A percentile compares a stretch with the other conserved stretches of the same genome.
Conservation (phyloP, 1,139 yeast genomes). For the Yamadazyma kanchanaburiensis region DNA sequence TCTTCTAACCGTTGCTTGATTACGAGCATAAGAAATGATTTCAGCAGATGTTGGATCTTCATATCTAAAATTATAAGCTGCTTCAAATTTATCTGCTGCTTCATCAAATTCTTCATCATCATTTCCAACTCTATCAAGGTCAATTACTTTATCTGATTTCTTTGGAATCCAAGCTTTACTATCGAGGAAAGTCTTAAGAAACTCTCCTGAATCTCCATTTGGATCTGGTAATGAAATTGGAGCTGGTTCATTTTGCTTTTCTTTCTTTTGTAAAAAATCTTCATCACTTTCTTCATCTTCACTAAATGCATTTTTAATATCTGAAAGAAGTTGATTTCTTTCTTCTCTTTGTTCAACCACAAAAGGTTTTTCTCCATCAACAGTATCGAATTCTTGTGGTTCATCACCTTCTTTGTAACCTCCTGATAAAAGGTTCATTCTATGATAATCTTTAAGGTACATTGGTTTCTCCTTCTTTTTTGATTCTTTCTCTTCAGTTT, state of each 20-base stretch:
- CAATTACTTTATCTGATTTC: conserved; percentile 48
- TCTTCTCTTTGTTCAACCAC: conserved; percentile 76
- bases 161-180: conserved; percentile 88
- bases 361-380: conserved; percentile 62
- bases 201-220: conserved; percentile 56
- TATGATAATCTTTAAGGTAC: conserved; percentile 87
- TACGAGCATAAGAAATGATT: conserved; percentile 95
- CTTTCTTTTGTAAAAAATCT: conserved; percentile 54
- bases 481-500: conserved; percentile 41
- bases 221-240: conserved; percentile 62
- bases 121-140: conserved; percentile 53
- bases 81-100: conserved; percentile 87
- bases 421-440: conserved; percentile 72
- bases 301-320: conserved; percentile 66
- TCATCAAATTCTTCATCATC: conserved; percentile 88
- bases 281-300: conserved; percentile 46
- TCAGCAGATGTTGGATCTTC: conserved; percentile 92
- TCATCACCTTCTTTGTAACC: conserved; percentile 47
- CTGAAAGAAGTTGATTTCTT: conserved; percentile 64
- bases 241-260: conserved; percentile 9
- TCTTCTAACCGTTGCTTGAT: conserved; percentile 87
- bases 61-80: conserved; percentile 89
- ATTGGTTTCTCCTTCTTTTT: conserved; percentile 67
- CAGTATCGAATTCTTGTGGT: conserved; percentile 30
- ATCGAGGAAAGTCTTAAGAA: conserved; percentile 68